These are phyloP conservation scores for Saraca asoca DNA, from an alignment of 331 rosid genomes.

Conservation along the genomic window DNA sequence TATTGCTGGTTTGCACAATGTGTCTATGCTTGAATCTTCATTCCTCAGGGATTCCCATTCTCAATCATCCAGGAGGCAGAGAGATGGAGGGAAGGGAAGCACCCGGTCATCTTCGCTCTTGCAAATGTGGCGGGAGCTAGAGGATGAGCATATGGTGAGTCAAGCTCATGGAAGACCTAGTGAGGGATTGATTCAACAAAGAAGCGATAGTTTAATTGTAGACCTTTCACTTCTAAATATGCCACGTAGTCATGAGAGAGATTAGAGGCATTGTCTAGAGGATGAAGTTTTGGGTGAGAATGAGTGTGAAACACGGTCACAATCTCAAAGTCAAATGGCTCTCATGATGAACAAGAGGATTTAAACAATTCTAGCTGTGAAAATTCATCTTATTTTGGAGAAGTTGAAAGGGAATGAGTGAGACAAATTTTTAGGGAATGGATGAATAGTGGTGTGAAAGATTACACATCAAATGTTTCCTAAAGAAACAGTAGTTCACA, in stretches of 20 bases:
- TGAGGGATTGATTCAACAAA: conserved; percentile 53
- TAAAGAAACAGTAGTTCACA: conserved; percentile 51
- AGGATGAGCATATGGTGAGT: conserved; percentile 76
- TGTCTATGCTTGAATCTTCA: no score
- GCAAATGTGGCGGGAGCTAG: conserved; percentile 84
- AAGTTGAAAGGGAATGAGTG: conserved; percentile 88
- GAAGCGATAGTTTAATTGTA: conserved; percentile 47
- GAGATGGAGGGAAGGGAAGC: conserved; percentile 61
- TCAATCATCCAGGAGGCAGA: conserved; percentile 51
- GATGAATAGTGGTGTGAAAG: conserved; percentile 74
- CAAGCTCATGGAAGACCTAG: conserved; percentile 63
- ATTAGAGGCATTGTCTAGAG: conserved; percentile 45
- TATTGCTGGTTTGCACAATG: conserved; percentile 85
- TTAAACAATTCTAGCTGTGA: conserved; percentile 58
- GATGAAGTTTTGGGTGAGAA: conserved; percentile 57
- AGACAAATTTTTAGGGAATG: conserved; percentile 87
- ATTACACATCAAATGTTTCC: conserved; percentile 50
- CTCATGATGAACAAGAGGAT: conserved; percentile 66
- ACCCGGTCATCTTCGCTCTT: conserved; percentile 67
- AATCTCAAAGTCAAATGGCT: conserved; percentile 65
- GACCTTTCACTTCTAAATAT: conserved; percentile 46
- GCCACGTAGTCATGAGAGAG: conserved; percentile 43
- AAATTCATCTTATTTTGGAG: conserved; percentile 67
- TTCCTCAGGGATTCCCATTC: conserved; percentile 74
- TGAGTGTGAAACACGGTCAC: conserved; percentile 73